Conservation (phyloP, 163 green algal genomes). For the Chlamydomonas reinhardtii region DNA sequence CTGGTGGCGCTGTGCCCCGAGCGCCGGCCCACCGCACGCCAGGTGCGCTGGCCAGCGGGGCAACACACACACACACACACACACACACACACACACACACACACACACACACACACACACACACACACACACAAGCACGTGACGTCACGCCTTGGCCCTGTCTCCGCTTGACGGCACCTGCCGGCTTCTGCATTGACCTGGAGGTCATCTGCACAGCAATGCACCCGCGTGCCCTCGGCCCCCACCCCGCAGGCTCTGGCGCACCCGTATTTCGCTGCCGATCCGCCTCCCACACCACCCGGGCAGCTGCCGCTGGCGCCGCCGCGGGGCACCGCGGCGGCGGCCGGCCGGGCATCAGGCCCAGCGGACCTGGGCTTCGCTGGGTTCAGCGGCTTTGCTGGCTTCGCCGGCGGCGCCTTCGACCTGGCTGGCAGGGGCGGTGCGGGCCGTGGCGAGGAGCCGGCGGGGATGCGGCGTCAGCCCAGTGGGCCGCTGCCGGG, state of each 20-base stretch:
- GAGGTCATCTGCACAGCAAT: too few relatives aligned
- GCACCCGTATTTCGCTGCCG: conserved; percentile 63
- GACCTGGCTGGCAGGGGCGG: background rate
- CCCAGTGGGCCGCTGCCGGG: background rate
- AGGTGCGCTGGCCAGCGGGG: conserved; percentile 51
- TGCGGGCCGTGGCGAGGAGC: background rate
- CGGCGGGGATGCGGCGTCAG: background rate
- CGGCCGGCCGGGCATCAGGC: background rate
- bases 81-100: too few relatives aligned
- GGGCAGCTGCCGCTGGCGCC: conserved; percentile 53
- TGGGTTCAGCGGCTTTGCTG: background rate
- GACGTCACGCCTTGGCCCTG: too few relatives aligned
- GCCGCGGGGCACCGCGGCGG: background rate
- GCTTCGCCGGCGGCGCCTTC: background rate
- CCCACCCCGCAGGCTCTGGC: conserved; percentile 61
- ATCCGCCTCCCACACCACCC: conserved; percentile 50
- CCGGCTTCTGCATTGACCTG: too few relatives aligned
- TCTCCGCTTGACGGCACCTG: too few relatives aligned
- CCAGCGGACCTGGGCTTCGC: too few relatives aligned
- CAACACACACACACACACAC: too few relatives aligned
- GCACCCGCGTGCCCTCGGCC: too few relatives aligned
- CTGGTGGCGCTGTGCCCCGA: background rate
- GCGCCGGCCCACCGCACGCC: conserved; percentile 75
- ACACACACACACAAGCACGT: too few relatives aligned
- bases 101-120: too few relatives aligned